Evolutionary conservation across 1,284 basidiomycete genomes (phyloP).

Genomic region (Laetiporus sulphureus): DNA sequence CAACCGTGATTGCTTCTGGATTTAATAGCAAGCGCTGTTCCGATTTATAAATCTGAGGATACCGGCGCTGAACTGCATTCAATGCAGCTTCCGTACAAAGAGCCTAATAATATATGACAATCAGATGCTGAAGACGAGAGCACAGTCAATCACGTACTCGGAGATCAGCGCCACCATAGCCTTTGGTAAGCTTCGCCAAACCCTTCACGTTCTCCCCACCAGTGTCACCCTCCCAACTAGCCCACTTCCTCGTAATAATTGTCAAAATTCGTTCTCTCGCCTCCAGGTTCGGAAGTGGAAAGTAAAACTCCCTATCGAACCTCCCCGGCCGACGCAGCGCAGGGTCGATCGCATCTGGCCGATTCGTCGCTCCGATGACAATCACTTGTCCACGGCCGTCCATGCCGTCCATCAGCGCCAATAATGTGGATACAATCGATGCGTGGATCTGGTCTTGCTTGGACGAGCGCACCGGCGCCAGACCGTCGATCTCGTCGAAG

Average conservation of each 20-base stretch:
- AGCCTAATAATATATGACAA: constrained; percentile 45
- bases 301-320: constrained; percentile 99
- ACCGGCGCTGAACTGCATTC: constrained; percentile 93
- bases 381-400: constrained; percentile 96
- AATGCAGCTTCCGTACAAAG: constrained; percentile 95
- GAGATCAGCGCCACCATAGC: constrained; percentile 96
- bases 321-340: constrained; percentile 91
- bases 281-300: constrained; percentile 82
- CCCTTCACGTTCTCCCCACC: constrained; percentile 56
- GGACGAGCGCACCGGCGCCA: constrained; percentile 94
- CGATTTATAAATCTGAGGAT: constrained; percentile 97
- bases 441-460: constrained; percentile 99
- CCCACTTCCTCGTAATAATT: constrained; percentile 93
- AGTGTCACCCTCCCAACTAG: constrained; percentile 68
- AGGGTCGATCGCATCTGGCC: constrained; percentile 96
- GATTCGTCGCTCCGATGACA: constrained; percentile 97
- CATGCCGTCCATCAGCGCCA: constrained; percentile 99
- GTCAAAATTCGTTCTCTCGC: constrained; percentile 86
- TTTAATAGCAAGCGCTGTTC: constrained; percentile 82
- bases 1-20: constrained; percentile 82
- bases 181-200: constrained; percentile 89
- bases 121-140: not conserved
- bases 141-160: constrained; percentile 50
- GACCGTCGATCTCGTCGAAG: constrained; percentile 98
- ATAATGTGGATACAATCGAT: constrained; percentile 91